Percentiles rank a stretch among this genome's conserved stretches.
Evolutionary conservation across 768 basidiomycete species (phyloP).

Genomic region (Termitomyces sp.): DNA sequence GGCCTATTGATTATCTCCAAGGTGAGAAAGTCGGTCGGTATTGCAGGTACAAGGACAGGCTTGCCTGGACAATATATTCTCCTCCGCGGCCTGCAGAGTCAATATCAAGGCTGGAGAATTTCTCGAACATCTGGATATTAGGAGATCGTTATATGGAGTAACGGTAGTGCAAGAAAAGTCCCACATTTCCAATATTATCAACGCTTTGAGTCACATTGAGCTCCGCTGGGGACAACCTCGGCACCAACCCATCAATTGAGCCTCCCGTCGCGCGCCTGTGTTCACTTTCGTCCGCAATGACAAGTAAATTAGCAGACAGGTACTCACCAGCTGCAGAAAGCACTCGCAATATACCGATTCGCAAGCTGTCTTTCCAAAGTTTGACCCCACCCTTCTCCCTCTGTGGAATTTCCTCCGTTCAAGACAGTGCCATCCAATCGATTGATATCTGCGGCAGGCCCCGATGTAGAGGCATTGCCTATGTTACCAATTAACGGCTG

Average conservation of each 20-base stretch:
- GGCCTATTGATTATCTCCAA: conserved; percentile 29
- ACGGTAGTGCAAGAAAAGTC: conserved; percentile 20
- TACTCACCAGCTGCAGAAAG: conserved; percentile 83
- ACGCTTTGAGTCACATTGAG: conserved; percentile 64
- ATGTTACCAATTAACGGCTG: conserved; percentile 43
- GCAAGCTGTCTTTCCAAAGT: conserved; percentile 67
- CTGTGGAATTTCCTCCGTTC: conserved; percentile 60
- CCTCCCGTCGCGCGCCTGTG: conserved; percentile 84
- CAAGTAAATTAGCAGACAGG: background rate
- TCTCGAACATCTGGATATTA: conserved; percentile 73
- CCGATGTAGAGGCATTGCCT: conserved; percentile 44
- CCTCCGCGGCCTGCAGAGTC: conserved; percentile 78
- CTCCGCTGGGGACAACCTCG: conserved; percentile 62
- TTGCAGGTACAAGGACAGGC: conserved; percentile 9
- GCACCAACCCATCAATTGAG: conserved; percentile 62
- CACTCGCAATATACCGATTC: conserved; percentile 79
- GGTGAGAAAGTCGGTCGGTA: background rate
- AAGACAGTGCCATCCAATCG: conserved; percentile 44
- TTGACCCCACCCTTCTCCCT: conserved; percentile 60
- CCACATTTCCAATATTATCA: conserved; percentile 68
- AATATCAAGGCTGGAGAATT: conserved; percentile 75
- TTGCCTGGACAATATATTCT: conserved; percentile 81
- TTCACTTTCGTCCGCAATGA: background rate
- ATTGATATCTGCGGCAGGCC: conserved; percentile 58
- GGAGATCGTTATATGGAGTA: background rate